A percentile compares a stretch with the other conserved stretches of the same genome.
Evolutionary conservation across 495 filamentous ascomycete genomes (phyloP).

Genomic region (Bryoglossum gracile): DNA sequence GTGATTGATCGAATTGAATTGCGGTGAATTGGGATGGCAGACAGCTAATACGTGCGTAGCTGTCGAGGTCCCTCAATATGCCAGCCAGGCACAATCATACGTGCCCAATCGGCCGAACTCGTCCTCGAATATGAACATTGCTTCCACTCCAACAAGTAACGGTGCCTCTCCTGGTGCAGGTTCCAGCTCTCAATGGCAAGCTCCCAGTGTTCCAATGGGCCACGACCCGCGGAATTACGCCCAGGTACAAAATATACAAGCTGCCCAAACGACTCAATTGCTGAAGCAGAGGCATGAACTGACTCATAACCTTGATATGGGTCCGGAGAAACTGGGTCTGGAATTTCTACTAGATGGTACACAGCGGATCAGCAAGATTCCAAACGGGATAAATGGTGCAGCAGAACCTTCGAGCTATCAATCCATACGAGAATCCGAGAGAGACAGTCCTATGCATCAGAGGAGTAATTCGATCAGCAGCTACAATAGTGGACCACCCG

Average conservation of each 20-base stretch:
- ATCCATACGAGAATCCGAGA: constrained; percentile 22
- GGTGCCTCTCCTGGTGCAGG: not conserved
- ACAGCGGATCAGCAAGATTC: constrained; percentile 25
- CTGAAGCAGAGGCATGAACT: constrained; percentile 49
- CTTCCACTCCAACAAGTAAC: constrained; percentile 30
- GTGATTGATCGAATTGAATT: constrained; percentile 10
- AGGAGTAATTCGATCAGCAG: constrained; percentile 19
- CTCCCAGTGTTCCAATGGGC: constrained; percentile 10
- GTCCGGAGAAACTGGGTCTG: constrained; percentile 55
- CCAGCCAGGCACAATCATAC: constrained; percentile 9
- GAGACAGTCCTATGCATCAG: constrained; percentile 24
- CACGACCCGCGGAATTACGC: constrained; percentile 8
- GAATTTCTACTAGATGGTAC: constrained; percentile 56
- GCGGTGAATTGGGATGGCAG: not conserved
- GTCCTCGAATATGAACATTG: constrained; percentile 20
- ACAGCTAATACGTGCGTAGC: constrained; percentile 11
- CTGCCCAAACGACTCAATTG: constrained; percentile 22
- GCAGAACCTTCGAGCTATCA: constrained; percentile 29
- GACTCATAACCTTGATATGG: constrained; percentile 49
- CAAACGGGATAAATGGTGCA: constrained; percentile 19
- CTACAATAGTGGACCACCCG: not conserved
- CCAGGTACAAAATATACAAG: constrained; percentile 13
- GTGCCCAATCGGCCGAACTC: constrained; percentile 20
- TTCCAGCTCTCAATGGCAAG: constrained; percentile 16
- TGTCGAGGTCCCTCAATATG: constrained; percentile 17